Base-by-base conservation (phyloP, 2,329 filamentous ascomycete species). In the Pyrenophora graminea region DNA sequence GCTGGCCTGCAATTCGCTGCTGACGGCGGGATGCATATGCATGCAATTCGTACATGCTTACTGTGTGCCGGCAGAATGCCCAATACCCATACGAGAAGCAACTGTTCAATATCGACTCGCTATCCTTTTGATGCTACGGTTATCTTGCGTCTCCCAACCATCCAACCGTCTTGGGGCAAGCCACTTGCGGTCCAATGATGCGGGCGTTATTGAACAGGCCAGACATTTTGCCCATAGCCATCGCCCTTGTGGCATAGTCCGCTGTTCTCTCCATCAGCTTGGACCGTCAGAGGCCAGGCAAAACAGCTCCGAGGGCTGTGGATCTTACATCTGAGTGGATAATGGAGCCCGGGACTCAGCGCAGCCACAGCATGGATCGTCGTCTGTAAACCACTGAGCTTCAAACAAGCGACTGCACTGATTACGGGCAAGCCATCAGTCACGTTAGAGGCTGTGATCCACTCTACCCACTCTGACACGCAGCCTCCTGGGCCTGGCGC, bases 391-490 rank as follows among this genome's bases (percentile, higher is more conserved):
- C 58, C 58, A 64, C 39, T 62, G 40, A 62, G 38, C 34, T 8
- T 32, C 23, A 36, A 50, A 33, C 51, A 59, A 55, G 52, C 61
- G 58, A 61, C 36, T 17, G 23, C 17, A 39, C 39, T 48, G 49
- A 43, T 43, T 56, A 21, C 33, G 30, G 49, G 34, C 39, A 40
- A 34, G 41, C 36, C 39, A 30, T 45, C 43, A 36, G 34, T 48
- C 44, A 46, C 46, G 51, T 61, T 40, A 58, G 56, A 59, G 51
- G 44, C 45, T 55, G 39, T 53, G 53, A 47, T 45, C 58, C 59
- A 57, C 54, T 54, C 46, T 37, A 27, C 38, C 39, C 23, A 48
- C 49, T 56, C 47, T 62, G 63, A 62, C 59, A 61, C 51, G 58
- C 60, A 58, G 51, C 46, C 51, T 45, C 43, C 41, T 39, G 53